Evolutionary conservation across 306 rosid genomes (phyloP), one percentile per base, ranked within the genome.

Genomic region (Dryas octopetala): DNA sequence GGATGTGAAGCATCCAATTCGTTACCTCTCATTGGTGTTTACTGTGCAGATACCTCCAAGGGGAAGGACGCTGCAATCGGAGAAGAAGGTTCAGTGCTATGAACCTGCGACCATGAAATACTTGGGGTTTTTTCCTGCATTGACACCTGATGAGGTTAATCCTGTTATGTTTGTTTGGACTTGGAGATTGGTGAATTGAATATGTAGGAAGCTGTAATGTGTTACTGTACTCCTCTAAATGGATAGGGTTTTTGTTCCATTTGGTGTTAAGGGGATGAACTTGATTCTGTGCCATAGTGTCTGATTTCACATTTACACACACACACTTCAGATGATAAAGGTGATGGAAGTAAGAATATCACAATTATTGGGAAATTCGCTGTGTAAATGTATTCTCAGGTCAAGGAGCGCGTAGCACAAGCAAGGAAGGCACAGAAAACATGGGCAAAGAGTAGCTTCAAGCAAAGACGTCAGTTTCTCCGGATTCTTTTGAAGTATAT

Each of bases 101-200:
- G 99, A 95, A 73, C 99, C 97, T 50, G 97, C 97, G 40, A 92
- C 96, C 19, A 92, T 92, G 99, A 95, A 95, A 67, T 95, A 95
- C 85, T 79, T 95, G 84, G 99, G 99, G 71, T 89, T 9, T 76
- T 78, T 73, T 77, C 85, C 99, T 38, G 93, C 97, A 23, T 81
- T 90, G 82, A 78, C 96, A 2, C 84, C 85, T 2, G 86, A 68
- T 11, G 97, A 89, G 99, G 97, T 95, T 63, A 48, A 92, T 78
- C 66, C 55, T 71, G 50, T 72, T 80, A 70, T 82, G 50, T 52
- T 69, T 77, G 55, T 55, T 70, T 26, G 70, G 70, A 74, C 12
- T 44, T 51, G 67, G 32, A 64, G 40, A 17, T 70, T 63, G 28
- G 65, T 59, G 43, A 40, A 4, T 44, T 55, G 14, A 44, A 41